phyloP scores from a whole-genome alignment of 805 yeast genomes.

The Starmerella gropengiesseri region DNA sequence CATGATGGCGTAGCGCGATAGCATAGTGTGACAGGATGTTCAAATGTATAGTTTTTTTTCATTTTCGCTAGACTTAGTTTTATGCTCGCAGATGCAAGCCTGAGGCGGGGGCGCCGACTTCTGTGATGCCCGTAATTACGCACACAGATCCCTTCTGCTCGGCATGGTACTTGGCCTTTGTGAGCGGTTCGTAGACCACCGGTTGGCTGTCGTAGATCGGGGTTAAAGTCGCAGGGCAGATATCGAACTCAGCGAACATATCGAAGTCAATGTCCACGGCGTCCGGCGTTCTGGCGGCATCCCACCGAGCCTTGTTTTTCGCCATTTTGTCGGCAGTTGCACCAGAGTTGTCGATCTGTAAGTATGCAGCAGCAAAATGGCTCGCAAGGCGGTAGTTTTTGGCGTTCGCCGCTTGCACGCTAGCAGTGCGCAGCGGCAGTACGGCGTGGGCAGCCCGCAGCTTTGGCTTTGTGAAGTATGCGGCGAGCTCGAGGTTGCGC shows the following conservation, averaged over 20 bases:
- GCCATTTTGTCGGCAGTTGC: constrained; percentile 72
- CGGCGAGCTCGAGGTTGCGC: constrained; percentile 88
- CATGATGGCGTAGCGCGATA: too few species aligned
- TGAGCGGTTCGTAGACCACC: constrained; percentile 62
- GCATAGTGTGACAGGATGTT: too few species aligned
- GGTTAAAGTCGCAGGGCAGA: constrained; percentile 76
- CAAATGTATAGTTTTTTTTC: too few species aligned
- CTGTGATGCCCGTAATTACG: constrained; percentile 60
- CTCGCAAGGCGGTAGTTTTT: constrained; percentile 85
- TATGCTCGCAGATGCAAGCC: constrained; percentile 49
- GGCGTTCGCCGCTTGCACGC: constrained; percentile 80
- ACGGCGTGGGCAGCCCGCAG: constrained; percentile 73
- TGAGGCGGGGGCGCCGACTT: constrained; percentile 83
- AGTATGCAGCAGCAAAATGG: constrained; percentile 74
- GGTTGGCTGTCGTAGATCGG: constrained; percentile 79
- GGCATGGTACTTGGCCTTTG: constrained; percentile 77
- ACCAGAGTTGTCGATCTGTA: constrained; percentile 59
- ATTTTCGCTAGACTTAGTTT: not conserved
- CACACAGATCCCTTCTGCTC: constrained; percentile 72
- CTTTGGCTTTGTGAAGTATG: constrained; percentile 81
- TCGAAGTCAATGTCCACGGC: constrained; percentile 86
- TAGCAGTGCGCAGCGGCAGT: constrained; percentile 87
- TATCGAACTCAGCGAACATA: constrained; percentile 79
- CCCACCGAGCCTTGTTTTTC: constrained; percentile 71
- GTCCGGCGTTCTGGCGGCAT: constrained; percentile 60